Base-by-base conservation (phyloP, 139 green algal genomes). In the Picochlorum sp. region DNA sequence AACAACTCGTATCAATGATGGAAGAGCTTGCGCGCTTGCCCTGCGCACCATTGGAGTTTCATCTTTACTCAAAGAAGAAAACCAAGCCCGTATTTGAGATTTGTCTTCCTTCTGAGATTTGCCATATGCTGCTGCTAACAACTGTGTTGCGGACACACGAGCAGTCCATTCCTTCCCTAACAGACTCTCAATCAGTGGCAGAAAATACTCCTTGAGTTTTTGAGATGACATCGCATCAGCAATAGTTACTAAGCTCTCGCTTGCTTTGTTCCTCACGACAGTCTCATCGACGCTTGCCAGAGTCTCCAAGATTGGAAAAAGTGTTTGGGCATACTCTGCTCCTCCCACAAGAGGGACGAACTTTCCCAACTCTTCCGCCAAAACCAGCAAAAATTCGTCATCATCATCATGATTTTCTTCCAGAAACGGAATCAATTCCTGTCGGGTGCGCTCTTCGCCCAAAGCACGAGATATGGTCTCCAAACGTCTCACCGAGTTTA, bases 11-110 rank as follows among this genome's bases (percentile, higher is more conserved):
- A 91, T 89, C 69, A 96, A 92, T 5, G 73, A 80, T 9, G 87
- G 90, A 21, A 99, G 74, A 65, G 92, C 64, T 30, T 58, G 37
- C 14, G 85, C 83, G 20, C 90, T 88, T 24, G 92, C 89, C 1
- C 92, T 73, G 24, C 92, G 76, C 8, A 99, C 94, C 94, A 99
- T 99, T 32, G 94, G 94, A 24, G 95, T 99, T 61, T 99, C 94
- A 64, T 99, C 94, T 15, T 85, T 82, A 79, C 83, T 92, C 44
- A 99, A 77, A 51, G 83, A 62, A 2, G 70, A 56, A 62, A 90
- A 99, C 28, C 89, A 47, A 8, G 73, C 65, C 21, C 90, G 80
- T 61, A 98, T 77, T 45, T 97, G 85, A 1, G 76, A 44, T 11
- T 75, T 73, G 28, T 58, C 30, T 62, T 49, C 23, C 69, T 60